Evolutionary conservation across 495 filamentous ascomycete genomes (phyloP), one percentile per base, ranked within the genome.

Genomic region (Hyaloscypha variabilis): DNA sequence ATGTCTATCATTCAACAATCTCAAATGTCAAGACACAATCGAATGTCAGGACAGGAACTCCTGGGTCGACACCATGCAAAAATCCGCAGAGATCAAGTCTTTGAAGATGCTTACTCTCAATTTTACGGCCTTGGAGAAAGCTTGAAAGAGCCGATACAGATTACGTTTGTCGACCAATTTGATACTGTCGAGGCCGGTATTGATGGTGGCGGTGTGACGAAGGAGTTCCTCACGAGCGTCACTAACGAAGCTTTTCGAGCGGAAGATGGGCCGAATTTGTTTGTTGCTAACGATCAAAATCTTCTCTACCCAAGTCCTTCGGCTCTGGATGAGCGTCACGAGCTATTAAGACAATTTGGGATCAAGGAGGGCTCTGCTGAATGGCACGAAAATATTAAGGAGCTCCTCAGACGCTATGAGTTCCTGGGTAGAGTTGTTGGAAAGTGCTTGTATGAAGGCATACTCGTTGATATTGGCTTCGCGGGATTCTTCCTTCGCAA

Each of bases 371-470:
- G 77, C 25, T 81, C 76, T 26, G 52, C 76, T 1, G 82, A 85
- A 2, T 92, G 85, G 82, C 82, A 78, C 14, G 81, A 84, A 13
- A 73, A 76, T 13, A 81, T 93, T 21, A 76, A 77, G 13, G 82
- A 90, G 36, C 75, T 94, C 8, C 78, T 95, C 6, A 83, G 83
- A 62, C 86, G 89, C 11, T 98, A 94, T 72, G 94, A 98, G 72
- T 99, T 99, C 67, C 79, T 97, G 0, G 95, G 95, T 13, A 88
- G 95, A 8, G 83, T 98, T 29, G 88, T 99, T 51, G 95, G 95
- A 3, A 99, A 99, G 75, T 99, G 95, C 77, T 82, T 99, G 60
- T 99, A 99, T 70, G 95, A 99, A 77, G 94, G 94, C 2, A 98
- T 99, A 56, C 82, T 99, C 13, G 89, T 98, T 60, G 94, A 99